A percentile compares a stretch with the other conserved stretches of the same genome.
phyloP scores from a whole-genome alignment of 176 grass and related monocot genomes.

The Eragrostis nindensis region DNA sequence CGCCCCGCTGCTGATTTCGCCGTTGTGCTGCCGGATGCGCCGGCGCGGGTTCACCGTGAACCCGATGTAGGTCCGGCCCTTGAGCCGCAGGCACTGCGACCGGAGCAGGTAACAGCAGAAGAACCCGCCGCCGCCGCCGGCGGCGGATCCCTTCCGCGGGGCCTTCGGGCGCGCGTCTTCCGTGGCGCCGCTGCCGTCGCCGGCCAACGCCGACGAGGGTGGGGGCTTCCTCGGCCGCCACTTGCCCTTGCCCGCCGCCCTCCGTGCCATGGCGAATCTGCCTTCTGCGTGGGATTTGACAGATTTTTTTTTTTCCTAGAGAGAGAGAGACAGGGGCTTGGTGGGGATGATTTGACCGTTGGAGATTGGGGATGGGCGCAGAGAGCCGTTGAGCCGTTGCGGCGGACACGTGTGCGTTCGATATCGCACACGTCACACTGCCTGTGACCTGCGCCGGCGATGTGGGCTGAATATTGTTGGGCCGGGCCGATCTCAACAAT shows the following conservation, averaged over 20 bases:
- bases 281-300: neutral
- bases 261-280: slow-evolving; percentile 30
- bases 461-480: too few species aligned
- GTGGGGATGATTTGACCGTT: slow-evolving; percentile 46
- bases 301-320: neutral
- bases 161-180: neutral
- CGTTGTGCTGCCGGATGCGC: slow-evolving; percentile 95
- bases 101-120: slow-evolving; percentile 92
- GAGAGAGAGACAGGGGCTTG: neutral
- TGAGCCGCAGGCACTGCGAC: slow-evolving; percentile 74
- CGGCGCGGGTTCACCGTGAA: slow-evolving; percentile 91
- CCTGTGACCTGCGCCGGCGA: too few species aligned
- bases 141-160: neutral
- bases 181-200: neutral
- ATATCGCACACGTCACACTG: too few species aligned
- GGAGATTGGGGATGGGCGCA: neutral
- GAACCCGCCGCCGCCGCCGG: slow-evolving; percentile 37
- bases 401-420: neutral
- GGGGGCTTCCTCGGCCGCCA: slow-evolving; percentile 23
- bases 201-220: neutral
- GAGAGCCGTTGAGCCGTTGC: slow-evolving; percentile 27
- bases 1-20: slow-evolving; percentile 80
- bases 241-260: neutral
- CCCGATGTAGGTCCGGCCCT: slow-evolving; percentile 80
- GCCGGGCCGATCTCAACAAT: too few species aligned